Base-by-base conservation (phyloP, 2,329 filamentous ascomycete genomes). In the Cordyceps pruinosa region DNA sequence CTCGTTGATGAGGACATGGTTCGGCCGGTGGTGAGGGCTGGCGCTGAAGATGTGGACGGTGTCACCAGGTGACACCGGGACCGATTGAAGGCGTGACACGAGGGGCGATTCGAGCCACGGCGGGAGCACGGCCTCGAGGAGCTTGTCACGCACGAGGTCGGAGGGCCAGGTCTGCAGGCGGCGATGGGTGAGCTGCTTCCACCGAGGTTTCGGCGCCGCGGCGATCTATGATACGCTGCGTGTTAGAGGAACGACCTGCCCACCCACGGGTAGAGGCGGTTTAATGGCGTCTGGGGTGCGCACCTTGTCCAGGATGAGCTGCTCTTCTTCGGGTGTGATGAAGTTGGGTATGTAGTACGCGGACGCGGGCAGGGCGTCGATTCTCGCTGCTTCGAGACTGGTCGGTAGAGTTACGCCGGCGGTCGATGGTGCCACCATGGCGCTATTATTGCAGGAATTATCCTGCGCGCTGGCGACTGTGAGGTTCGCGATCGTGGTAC, bases 1-100 rank as follows among this genome's bases (percentile, higher is more conserved):
- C 70, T 97, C 92, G 67, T 99, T 99, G 64, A 97, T 85, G 37
- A 97, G 78, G 46, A 96, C 90, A 72, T 97, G 94, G 65, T 97
- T 99, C 3, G 93, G 90, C 4, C 76, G 78, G 19, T 75, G 65
- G 67, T 97, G 92, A 5, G 89, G 89, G 51, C 91, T 89, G 21
- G 77, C 68, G 19, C 71, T 69, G 64, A 86, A 86, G 7, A 86
- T 69, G 63, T 81, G 72, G 3, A 17, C 15, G 13, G 54, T 46
- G 41, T 46, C 45, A n/a, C 58, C 48, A 21, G 19, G 56, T 54
- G 71, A 72, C 10, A 76, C 58, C 23, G 75, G 75, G 34, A 83
- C 72, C n/a, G 80, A 78, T 23, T 75, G 69, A 4, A 86, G 66
- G 50, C 83, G 86, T 4, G 82, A 71, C 51, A 94, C 72, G 47